phyloP scores from a whole-genome alignment of 129 eudicot species.

The Smallanthus sonchifolius region DNA sequence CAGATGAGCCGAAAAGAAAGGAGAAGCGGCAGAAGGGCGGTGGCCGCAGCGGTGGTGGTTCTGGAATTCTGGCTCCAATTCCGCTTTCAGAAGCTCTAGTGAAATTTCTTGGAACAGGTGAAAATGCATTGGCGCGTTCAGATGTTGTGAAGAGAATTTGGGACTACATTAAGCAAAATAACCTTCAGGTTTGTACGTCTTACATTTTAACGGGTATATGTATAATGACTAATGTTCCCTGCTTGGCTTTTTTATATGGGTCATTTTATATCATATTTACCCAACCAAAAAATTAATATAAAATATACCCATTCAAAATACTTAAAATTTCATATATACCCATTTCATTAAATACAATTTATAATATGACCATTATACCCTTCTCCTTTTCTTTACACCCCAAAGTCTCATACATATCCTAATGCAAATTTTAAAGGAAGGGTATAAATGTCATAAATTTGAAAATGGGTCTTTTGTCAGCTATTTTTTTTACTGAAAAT shows the following conservation, averaged over 20 bases:
- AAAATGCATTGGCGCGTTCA: slow-evolving; percentile 63
- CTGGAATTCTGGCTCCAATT: slow-evolving; percentile 52
- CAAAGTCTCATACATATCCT: too few relatives aligned
- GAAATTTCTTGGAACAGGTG: slow-evolving; percentile 88
- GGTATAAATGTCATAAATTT: too few relatives aligned
- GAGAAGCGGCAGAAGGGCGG: slow-evolving; percentile 55
- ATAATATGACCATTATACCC: background rate
- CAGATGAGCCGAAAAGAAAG: slow-evolving; percentile 60
- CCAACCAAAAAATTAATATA: too few relatives aligned
- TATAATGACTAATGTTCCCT: background rate
- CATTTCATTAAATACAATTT: too few relatives aligned
- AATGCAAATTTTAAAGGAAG: too few relatives aligned
- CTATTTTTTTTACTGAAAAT: background rate
- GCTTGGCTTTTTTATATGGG: background rate
- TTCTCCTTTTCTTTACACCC: background rate
- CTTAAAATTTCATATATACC: background rate
- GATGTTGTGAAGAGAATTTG: slow-evolving; percentile 74
- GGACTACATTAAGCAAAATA: slow-evolving; percentile 75
- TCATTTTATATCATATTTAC: background rate
- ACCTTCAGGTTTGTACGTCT: slow-evolving; percentile 67
- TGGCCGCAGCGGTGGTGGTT: slow-evolving; percentile 34
- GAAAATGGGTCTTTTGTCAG: background rate
- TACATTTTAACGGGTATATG: background rate
- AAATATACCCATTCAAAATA: too few relatives aligned
- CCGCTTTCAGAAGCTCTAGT: slow-evolving; percentile 75